Evolutionary conservation across 495 filamentous ascomycete genomes (phyloP).

Genomic region (Platismatia glauca): DNA sequence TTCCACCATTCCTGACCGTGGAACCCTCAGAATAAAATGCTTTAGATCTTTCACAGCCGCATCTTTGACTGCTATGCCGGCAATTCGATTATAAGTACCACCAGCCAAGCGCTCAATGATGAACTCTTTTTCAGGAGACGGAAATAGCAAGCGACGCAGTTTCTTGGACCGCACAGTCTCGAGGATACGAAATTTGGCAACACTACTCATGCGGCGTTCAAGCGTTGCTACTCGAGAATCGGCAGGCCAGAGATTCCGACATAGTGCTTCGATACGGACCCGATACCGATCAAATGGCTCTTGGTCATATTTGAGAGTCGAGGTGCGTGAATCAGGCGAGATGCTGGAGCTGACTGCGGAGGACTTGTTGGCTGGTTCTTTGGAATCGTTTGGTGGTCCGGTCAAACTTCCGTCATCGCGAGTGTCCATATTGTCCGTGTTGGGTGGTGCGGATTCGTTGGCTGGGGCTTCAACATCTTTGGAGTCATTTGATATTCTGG

Average conservation of each 20-base stretch:
- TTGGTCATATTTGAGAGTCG: not conserved
- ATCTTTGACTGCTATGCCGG: not conserved
- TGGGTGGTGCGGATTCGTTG: not conserved
- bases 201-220: not conserved
- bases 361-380: not conserved
- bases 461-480: not conserved
- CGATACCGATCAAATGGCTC: not conserved
- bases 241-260: not conserved
- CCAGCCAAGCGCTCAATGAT: conserved; percentile 1
- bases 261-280: not conserved
- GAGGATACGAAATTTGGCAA: not conserved
- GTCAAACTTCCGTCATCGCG: not conserved
- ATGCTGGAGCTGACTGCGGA: not conserved
- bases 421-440: not conserved
- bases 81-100: not conserved
- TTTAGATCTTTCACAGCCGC: not conserved
- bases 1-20: not conserved
- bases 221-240: not conserved
- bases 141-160: not conserved
- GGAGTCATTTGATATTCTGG: not conserved
- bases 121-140: not conserved
- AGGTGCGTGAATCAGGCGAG: not conserved
- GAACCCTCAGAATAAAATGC: conserved; percentile 1
- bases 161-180: not conserved
- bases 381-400: not conserved